These are phyloP conservation scores for Pyrrhoderma lamaoense DNA, from an alignment of 1,284 basidiomycete genomes.

Conservation along the genomic window DNA sequence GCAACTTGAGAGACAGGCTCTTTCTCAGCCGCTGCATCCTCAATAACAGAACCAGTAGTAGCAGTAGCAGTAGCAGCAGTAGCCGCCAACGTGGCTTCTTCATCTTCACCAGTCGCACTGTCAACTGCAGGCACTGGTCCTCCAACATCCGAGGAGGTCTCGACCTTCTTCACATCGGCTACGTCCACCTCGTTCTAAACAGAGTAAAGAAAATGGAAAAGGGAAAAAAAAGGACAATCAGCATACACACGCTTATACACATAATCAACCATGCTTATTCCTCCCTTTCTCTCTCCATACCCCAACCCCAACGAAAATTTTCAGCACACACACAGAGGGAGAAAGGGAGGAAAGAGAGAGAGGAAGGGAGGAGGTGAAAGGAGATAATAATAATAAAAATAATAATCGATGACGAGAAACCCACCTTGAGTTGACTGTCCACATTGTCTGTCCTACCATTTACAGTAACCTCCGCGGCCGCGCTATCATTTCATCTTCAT, in stretches of 20 bases:
- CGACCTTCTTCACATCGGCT: neutral
- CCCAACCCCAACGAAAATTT: too few relatives aligned
- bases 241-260: neutral
- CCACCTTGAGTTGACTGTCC: neutral
- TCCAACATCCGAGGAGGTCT: neutral
- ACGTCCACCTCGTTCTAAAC: neutral
- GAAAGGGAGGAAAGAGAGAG: neutral
- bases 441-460: neutral
- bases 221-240: too few relatives aligned
- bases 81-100: neutral
- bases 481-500: neutral
- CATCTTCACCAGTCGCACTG: neutral
- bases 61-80: neutral
- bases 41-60: neutral
- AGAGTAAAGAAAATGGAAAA: too few relatives aligned
- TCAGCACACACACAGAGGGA: neutral
- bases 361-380: neutral
- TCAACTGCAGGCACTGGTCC: neutral
- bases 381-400: neutral
- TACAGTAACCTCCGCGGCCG: neutral
- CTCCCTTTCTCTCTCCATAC: too few relatives aligned
- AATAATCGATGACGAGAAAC: neutral
- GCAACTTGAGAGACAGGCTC: slow-evolving; percentile 2
- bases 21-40: neutral
- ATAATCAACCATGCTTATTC: too few relatives aligned